These are phyloP conservation scores for Royoungia palumana DNA, from an alignment of 768 basidiomycete species.

Conservation along the genomic window DNA sequence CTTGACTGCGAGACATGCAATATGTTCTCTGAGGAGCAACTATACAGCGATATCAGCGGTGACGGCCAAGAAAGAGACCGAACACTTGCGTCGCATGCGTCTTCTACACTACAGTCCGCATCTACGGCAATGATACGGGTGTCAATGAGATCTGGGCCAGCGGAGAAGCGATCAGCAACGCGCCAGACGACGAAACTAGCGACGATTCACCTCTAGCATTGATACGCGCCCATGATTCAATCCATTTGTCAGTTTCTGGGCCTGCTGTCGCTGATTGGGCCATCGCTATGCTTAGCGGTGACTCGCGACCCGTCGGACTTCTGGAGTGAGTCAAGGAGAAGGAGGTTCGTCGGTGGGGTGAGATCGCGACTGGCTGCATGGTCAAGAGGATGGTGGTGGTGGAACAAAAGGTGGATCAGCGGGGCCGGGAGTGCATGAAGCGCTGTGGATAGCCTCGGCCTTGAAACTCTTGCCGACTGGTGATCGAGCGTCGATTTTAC, in stretches of 20 bases:
- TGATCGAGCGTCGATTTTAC: conserved; percentile 13
- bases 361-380: conserved; percentile 16
- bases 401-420: conserved; percentile 5
- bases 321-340: conserved; percentile 13
- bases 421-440: conserved; percentile 14
- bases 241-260: conserved; percentile 49
- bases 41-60: conserved; percentile 23
- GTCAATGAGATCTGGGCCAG: conserved; percentile 61
- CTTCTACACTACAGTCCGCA: conserved; percentile 73
- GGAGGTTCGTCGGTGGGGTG: conserved; percentile 19
- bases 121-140: conserved; percentile 62
- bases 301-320: conserved; percentile 16
- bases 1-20: conserved; percentile 64
- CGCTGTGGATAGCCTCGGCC: conserved; percentile 3
- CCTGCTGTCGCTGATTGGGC: conserved; percentile 12
- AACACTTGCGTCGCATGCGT: conserved; percentile 69
- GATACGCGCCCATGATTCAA: conserved; percentile 53
- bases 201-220: conserved; percentile 52
- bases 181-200: neutral
- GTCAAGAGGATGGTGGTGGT: neutral
- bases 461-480: neutral
- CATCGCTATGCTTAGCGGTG: conserved; percentile 9
- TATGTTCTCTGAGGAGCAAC: conserved; percentile 61
- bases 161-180: neutral
- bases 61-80: neutral